Evolutionary conservation across 345 rosid species (phyloP).

Genomic region (Iberis pinnata): DNA sequence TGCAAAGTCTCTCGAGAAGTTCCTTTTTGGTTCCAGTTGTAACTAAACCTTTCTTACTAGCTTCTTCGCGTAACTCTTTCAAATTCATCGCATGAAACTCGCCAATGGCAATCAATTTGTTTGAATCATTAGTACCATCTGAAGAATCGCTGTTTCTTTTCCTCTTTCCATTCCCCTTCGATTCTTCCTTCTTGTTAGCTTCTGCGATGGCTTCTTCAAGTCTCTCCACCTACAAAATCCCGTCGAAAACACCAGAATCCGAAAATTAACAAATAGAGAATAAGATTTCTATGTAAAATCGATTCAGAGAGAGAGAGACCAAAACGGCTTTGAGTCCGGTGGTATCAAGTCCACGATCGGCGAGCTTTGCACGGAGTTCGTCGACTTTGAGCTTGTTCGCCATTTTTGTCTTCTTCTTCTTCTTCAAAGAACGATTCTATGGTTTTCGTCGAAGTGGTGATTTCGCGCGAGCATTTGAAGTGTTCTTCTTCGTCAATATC

Average conservation of each 20-base stretch:
- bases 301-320: slow-evolving; percentile 22
- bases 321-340: slow-evolving; percentile 55
- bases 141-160: slow-evolving; percentile 34
- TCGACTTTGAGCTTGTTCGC: slow-evolving; percentile 53
- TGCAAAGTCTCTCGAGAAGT: slow-evolving; percentile 55
- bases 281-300: not conserved
- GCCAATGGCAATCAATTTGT: slow-evolving; percentile 43
- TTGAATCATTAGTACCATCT: slow-evolving; percentile 27
- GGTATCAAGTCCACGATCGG: slow-evolving; percentile 56
- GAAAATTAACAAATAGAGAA: not conserved
- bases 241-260: not conserved
- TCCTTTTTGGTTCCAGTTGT: slow-evolving; percentile 61
- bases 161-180: slow-evolving; percentile 37
- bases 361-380: slow-evolving; percentile 61
- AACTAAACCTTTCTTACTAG: slow-evolving; percentile 44
- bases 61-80: slow-evolving; percentile 67
- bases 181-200: slow-evolving; percentile 24
- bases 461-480: slow-evolving; percentile 26
- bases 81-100: slow-evolving; percentile 50
- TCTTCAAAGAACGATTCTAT: slow-evolving; percentile 5
- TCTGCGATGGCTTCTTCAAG: slow-evolving; percentile 47
- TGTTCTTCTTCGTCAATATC: slow-evolving; percentile 11
- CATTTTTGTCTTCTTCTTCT: slow-evolving; percentile 28
- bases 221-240: slow-evolving; percentile 46
- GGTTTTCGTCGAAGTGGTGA: slow-evolving; percentile 6